A percentile compares a stretch with the other conserved stretches of the same genome.
These are phyloP conservation scores for Viola pubescens DNA, from an alignment of 441 rosid genomes.

Conservation along the genomic window DNA sequence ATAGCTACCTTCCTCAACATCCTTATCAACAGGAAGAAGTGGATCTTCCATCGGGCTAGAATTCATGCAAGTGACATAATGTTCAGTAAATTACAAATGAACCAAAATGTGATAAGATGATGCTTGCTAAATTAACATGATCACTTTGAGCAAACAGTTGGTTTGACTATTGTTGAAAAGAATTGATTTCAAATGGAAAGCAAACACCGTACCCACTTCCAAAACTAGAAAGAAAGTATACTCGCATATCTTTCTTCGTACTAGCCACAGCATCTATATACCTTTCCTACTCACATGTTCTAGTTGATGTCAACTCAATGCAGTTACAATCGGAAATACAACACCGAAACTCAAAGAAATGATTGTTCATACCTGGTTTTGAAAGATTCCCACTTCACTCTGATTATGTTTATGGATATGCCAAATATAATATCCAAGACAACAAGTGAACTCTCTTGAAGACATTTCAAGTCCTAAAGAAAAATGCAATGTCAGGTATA, in stretches of 20 bases:
- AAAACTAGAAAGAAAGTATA: no score
- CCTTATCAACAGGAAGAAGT: constrained; percentile 35
- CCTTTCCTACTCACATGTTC: no score
- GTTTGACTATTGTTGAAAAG: no score
- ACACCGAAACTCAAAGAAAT: no score
- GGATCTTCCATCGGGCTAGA: constrained; percentile 62
- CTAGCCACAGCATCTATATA: no score
- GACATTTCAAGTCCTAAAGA: constrained; percentile 33
- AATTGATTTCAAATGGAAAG: no score
- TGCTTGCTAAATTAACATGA: neutral
- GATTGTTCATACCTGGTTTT: constrained; percentile 38
- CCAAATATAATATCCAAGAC: constrained; percentile 57
- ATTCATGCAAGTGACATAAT: neutral
- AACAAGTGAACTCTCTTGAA: constrained; percentile 47
- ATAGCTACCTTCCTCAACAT: constrained; percentile 39
- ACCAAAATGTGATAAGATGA: neutral
- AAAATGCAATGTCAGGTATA: no score
- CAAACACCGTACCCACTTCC: no score
- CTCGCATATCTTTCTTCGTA: no score
- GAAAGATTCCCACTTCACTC: constrained; percentile 31
- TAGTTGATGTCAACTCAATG: no score
- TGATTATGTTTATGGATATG: constrained; percentile 47
- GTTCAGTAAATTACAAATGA: neutral
- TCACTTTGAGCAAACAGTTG: constrained; percentile 8
- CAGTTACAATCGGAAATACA: no score